These are phyloP conservation scores for Cunninghamia lanceolata DNA, from an alignment of 75 land plant genomes.

Conservation along the genomic window DNA sequence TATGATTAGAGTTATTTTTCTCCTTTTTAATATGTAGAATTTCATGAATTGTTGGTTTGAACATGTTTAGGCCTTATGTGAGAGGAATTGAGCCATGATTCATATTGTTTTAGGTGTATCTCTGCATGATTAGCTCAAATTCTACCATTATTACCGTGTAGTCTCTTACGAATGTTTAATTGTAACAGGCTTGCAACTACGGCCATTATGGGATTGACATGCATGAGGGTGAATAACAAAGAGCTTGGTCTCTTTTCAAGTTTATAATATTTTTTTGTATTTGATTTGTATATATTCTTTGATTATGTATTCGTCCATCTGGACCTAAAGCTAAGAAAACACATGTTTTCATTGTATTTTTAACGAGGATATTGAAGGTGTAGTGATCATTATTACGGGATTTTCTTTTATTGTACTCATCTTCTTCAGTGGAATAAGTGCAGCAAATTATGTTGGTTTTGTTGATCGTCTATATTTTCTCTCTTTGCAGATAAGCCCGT, in stretches of 20 bases:
- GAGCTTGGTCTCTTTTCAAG: neutral
- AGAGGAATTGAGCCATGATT: neutral
- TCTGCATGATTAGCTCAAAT: neutral
- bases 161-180: neutral
- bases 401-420: no score
- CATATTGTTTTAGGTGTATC: neutral
- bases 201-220: neutral
- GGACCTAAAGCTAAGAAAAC: neutral
- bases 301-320: neutral
- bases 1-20: neutral
- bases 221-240: neutral
- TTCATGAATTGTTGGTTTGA: neutral
- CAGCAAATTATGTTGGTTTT: no score
- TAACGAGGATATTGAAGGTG: no score
- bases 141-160: neutral
- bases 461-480: no score
- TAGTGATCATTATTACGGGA: no score
- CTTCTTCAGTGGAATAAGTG: no score
- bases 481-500: no score
- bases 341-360: no score
- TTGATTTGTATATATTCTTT: neutral
- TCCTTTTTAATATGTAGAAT: no score
- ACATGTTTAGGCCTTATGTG: no score
- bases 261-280: neutral
- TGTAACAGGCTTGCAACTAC: neutral